These are phyloP conservation scores for Juglanconis sp. DNA, from an alignment of 2,329 filamentous ascomycete genomes.

Conservation along the genomic window DNA sequence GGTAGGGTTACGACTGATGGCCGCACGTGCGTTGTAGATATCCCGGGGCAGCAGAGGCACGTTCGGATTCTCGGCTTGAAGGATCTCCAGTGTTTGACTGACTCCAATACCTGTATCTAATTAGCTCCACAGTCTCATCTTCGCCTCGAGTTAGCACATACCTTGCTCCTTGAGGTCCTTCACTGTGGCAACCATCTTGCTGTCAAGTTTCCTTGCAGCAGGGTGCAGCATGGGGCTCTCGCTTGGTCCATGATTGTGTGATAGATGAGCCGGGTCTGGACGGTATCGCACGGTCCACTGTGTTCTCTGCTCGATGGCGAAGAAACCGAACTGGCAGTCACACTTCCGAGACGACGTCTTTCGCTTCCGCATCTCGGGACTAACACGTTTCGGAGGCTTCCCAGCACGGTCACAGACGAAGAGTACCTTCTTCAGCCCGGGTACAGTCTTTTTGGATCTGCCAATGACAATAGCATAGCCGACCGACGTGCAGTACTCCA, in stretches of 20 bases:
- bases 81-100: constrained; percentile 62
- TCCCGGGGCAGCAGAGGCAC: constrained; percentile 62
- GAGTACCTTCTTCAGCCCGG: constrained; percentile 64
- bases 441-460: constrained; percentile 64
- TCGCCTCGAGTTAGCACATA: constrained; percentile 35
- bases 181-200: constrained; percentile 65
- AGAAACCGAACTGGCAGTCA: constrained; percentile 68
- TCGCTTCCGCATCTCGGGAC: constrained; percentile 60
- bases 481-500: constrained; percentile 64
- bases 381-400: constrained; percentile 60
- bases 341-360: constrained; percentile 68
- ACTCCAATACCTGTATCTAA: constrained; percentile 56
- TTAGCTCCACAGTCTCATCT: constrained; percentile 25
- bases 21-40: constrained; percentile 65
- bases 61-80: constrained; percentile 61
- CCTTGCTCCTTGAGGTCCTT: constrained; percentile 65
- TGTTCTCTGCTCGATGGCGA: constrained; percentile 64
- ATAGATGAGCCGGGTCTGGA: constrained; percentile 54
- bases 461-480: constrained; percentile 68
- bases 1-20: constrained; percentile 62
- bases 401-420: constrained; percentile 66
- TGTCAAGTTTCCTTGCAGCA: constrained; percentile 63
- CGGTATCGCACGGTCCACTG: constrained; percentile 66
- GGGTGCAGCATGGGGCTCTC: constrained; percentile 66
- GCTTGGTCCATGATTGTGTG: constrained; percentile 64